phyloP scores from a whole-genome alignment of 768 basidiomycete genomes.

The Macrocybe gigantea region DNA sequence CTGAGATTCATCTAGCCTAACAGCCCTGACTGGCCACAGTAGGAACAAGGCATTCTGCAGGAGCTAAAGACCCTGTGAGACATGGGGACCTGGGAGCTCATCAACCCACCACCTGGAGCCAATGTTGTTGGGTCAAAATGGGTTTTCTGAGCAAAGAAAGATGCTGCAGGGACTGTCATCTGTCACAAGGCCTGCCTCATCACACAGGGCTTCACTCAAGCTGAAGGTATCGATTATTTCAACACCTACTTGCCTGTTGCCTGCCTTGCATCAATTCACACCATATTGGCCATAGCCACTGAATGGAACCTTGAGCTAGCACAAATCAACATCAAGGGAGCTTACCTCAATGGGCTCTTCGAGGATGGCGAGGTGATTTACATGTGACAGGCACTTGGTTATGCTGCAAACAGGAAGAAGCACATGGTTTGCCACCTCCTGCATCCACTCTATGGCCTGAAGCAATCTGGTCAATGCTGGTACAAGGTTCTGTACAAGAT shows the following conservation, averaged over 20 bases:
- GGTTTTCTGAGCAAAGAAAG: conserved; percentile 36
- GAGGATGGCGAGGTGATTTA: no score
- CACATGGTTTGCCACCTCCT: no score
- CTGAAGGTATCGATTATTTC: conserved; percentile 30
- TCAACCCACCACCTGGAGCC: conserved; percentile 15
- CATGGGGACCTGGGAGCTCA: conserved; percentile 24
- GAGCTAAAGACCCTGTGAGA: conserved; percentile 10
- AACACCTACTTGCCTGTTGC: conserved; percentile 30
- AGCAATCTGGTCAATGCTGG: no score
- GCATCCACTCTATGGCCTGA: no score
- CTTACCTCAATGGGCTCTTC: no score
- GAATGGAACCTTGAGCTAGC: no score
- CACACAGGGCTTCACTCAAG: conserved; percentile 34
- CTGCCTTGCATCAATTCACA: conserved; percentile 13
- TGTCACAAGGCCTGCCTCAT: conserved; percentile 38
- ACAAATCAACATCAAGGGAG: no score
- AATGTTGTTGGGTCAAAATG: conserved; percentile 33
- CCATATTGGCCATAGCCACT: conserved; percentile 17
- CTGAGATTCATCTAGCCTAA: no score
- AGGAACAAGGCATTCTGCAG: conserved; percentile 13
- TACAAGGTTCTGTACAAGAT: no score
- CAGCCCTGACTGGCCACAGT: conserved; percentile 14
- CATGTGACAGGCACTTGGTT: no score
- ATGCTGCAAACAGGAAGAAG: no score
- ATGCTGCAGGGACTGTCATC: conserved; percentile 23